These are phyloP conservation scores for Hymenoscyphus albidus DNA, from an alignment of 2,329 filamentous ascomycete species.

Conservation along the genomic window DNA sequence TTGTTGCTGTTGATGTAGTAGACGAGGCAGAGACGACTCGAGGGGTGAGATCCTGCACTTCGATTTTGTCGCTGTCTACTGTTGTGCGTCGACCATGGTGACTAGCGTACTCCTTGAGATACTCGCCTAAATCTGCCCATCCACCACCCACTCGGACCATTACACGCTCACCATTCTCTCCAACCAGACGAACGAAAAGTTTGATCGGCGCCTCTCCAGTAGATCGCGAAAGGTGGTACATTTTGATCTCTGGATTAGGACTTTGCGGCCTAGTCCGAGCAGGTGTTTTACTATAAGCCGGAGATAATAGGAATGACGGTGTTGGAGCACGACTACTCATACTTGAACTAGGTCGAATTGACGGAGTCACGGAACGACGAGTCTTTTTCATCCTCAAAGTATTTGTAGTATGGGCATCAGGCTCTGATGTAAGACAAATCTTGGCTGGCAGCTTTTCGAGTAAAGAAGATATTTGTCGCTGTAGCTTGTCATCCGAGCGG, in stretches of 20 bases:
- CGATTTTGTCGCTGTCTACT: conserved; percentile 48
- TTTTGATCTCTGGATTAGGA: conserved; percentile 71
- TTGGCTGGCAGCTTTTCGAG: conserved; percentile 73
- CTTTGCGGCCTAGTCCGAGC: conserved; percentile 46
- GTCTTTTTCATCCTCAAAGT: conserved; percentile 33
- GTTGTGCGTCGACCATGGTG: conserved; percentile 74
- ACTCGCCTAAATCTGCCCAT: conserved; percentile 97
- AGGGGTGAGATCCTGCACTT: conserved; percentile 52
- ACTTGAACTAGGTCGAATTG: conserved; percentile 24
- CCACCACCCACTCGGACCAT: conserved; percentile 98
- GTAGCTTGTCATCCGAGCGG: conserved; percentile 60
- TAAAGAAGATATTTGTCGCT: conserved; percentile 76
- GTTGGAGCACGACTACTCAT: conserved; percentile 48
- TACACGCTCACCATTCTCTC: conserved; percentile 83
- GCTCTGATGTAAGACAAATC: conserved; percentile 66
- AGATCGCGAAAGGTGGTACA: conserved; percentile 85
- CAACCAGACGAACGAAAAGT: conserved; percentile 88
- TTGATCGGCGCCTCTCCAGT: conserved; percentile 87
- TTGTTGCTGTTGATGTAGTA: conserved; percentile 17
- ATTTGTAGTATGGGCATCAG: conserved; percentile 29
- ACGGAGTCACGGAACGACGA: conserved; percentile 35
- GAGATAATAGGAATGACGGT: conserved; percentile 66
- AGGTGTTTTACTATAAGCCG: conserved; percentile 46
- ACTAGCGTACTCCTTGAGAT: conserved; percentile 85
- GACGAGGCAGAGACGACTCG: conserved; percentile 28